These are phyloP conservation scores for Fusarium equiseti DNA, from an alignment of 2,329 filamentous ascomycete species.

Conservation along the genomic window DNA sequence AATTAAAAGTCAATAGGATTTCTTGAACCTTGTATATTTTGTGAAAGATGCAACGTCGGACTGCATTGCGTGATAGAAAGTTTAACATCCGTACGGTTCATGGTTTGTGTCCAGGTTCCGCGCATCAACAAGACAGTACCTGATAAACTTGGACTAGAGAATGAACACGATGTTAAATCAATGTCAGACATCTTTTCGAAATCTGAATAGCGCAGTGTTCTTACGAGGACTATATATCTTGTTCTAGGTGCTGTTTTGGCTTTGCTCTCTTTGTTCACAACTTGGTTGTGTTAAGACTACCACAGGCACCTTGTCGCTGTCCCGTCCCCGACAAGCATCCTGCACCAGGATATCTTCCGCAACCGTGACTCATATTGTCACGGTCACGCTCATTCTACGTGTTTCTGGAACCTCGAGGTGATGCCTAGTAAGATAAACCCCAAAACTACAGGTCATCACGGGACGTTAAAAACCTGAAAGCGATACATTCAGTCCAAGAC, in stretches of 20 bases:
- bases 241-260: neutral
- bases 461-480: no score
- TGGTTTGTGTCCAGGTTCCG: neutral
- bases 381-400: accelerated
- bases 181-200: neutral
- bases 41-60: accelerated
- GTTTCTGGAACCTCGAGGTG: neutral
- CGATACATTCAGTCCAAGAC: no score
- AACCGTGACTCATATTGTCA: no score
- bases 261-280: neutral
- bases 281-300: accelerated
- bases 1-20: accelerated
- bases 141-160: neutral
- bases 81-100: neutral
- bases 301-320: neutral
- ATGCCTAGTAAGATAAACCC: no score
- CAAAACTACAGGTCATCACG: no score
- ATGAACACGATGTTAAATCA: neutral
- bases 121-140: neutral
- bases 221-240: accelerated
- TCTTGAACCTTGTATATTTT: neutral
- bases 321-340: accelerated
- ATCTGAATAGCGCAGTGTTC: accelerated
- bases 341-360: no score
- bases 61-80: neutral